phyloP scores from a whole-genome alignment of 805 yeast species.

The Sugiyamaella chiloensis region DNA sequence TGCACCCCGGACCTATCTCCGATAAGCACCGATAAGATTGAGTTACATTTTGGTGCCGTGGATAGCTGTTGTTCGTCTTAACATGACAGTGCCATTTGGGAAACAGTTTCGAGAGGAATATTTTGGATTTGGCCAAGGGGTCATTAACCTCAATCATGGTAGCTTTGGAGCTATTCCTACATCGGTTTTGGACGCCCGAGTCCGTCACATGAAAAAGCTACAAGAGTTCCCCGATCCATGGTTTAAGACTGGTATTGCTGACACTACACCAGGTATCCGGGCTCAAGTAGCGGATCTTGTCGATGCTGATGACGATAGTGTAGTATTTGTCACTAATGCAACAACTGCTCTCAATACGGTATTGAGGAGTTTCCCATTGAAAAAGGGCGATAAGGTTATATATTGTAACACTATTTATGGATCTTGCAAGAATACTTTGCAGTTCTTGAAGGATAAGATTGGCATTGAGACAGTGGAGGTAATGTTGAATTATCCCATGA shows the following conservation, averaged over 20 bases:
- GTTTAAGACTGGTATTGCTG: constrained; percentile 34
- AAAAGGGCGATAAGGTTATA: constrained; percentile 50
- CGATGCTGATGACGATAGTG: constrained; percentile 44
- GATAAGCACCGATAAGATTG: too few relatives aligned
- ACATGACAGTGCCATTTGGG: constrained; percentile 11
- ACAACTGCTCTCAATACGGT: constrained; percentile 58
- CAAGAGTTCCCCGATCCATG: constrained; percentile 48
- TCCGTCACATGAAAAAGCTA: constrained; percentile 31
- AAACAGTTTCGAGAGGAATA: constrained; percentile 32
- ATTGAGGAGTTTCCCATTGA: constrained; percentile 51
- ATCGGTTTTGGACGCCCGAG: constrained; percentile 42
- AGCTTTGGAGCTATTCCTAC: constrained; percentile 58
- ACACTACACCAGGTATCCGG: constrained; percentile 26
- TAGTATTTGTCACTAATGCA: constrained; percentile 59
- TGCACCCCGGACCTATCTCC: too few relatives aligned
- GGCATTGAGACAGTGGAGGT: constrained; percentile 40
- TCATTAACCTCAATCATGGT: constrained; percentile 58
- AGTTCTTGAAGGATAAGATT: constrained; percentile 26
- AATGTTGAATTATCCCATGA: constrained; percentile 43
- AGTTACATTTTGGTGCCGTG: constrained; percentile 1
- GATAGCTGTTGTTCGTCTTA: too few relatives aligned
- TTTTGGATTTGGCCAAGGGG: constrained; percentile 43
- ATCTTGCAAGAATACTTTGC: constrained; percentile 50
- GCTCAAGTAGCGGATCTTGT: constrained; percentile 42
- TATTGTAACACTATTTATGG: constrained; percentile 50